Evolutionary conservation across 1,139 yeast genomes (phyloP).

Genomic region (Geotrichum armillariae): DNA sequence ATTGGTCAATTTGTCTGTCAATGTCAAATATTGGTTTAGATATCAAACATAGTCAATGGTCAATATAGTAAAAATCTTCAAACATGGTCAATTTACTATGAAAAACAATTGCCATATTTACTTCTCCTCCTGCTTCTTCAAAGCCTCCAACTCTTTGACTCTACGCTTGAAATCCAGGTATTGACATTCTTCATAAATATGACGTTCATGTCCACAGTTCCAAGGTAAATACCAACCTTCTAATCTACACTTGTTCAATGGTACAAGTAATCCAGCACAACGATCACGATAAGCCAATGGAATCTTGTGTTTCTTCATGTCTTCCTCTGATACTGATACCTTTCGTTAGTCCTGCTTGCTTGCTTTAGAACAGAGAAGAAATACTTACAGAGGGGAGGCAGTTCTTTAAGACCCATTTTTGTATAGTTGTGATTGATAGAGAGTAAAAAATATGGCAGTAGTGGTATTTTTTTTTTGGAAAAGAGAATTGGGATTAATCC

Average conservation of each 20-base stretch:
- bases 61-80: no score
- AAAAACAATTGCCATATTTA: no score
- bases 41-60: no score
- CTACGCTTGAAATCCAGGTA: slow-evolving; percentile 81
- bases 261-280: slow-evolving; percentile 75
- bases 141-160: slow-evolving; percentile 66
- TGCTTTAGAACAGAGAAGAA: no score
- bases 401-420: slow-evolving; percentile 39
- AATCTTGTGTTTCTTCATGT: slow-evolving; percentile 76
- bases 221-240: slow-evolving; percentile 58
- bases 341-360: no score
- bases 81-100: no score
- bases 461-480: neutral
- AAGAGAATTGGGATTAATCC: no score
- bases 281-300: slow-evolving; percentile 85
- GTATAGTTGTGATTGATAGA: neutral
- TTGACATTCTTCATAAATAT: slow-evolving; percentile 84
- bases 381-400: slow-evolving; percentile 41
- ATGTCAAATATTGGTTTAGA: no score
- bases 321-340: slow-evolving; percentile 85
- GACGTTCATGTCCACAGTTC: slow-evolving; percentile 80
- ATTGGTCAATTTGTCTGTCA: no score
- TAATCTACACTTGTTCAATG: slow-evolving; percentile 59
- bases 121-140: slow-evolving; percentile 43
- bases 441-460: neutral